Base-by-base conservation (phyloP, 148 eudicot genomes). In the Amaranthus cruentus region DNA sequence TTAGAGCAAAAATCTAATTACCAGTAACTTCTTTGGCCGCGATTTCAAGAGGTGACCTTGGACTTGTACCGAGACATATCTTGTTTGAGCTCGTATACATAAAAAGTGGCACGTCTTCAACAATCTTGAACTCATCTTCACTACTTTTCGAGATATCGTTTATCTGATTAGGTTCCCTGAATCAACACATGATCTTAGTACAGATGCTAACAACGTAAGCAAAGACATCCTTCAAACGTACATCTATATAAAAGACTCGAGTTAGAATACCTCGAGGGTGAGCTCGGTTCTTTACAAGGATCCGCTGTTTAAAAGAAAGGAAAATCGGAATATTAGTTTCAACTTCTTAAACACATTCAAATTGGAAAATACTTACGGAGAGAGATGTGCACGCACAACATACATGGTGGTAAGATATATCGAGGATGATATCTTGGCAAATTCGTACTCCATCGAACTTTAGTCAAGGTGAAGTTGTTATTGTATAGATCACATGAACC, bases 351-450 rank as follows among this genome's bases (percentile, higher is more conserved):
- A 42, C 28, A 76, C 43, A 3, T 42, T 46, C 46, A 12, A 49
- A 69, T 15, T 42, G 28, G 4, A 9, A 74, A 51, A 18, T 4
- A 11, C n/a, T 53, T 44, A 42, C 13, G 58, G 7, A 47, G 48
- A 62, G 38, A 28, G 3, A 55, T 4, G 11, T 2, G 53, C 48
- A 66, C 50, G 68, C 8, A 65, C 48, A 52, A 57, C 84, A 70
- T 84, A 90, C 92, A 76, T 4, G 91, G 89, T 68, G 73, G 76
- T 65, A 55, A 74, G 61, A 88, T 85, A 52, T 91, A 91, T 42
- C 89, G 97, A 4, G 81, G 70, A 70, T 88, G 71, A 72, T 60
- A 70, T 81, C 84, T 82, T 49, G 86, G 87, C 56, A 78, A 70
- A 54, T 82, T 74, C 6, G 69, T 49, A 21, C 73, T 77, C 84